phyloP scores from a whole-genome alignment of 768 basidiomycete species.

The Suillus bovinus region DNA sequence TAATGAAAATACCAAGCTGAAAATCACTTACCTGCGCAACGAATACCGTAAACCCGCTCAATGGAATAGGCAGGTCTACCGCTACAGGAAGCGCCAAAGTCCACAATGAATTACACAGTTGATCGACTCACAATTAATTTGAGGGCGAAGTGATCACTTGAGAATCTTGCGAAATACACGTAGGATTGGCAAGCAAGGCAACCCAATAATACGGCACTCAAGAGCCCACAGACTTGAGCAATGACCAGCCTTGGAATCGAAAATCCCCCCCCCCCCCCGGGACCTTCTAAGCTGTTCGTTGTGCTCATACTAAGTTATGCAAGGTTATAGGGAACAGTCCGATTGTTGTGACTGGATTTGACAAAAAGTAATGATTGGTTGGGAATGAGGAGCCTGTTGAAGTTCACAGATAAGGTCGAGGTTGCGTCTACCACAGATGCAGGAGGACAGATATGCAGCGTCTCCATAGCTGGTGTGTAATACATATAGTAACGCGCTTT shows the following conservation, averaged over 20 bases:
- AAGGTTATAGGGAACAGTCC: not conserved
- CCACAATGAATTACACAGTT: not conserved
- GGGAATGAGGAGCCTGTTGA: not conserved
- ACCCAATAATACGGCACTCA: slow-evolving; percentile 15
- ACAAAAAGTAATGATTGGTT: not conserved
- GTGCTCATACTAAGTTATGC: not conserved
- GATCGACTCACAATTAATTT: slow-evolving; percentile 1
- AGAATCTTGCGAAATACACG: slow-evolving; percentile 15
- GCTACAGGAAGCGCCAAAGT: not conserved
- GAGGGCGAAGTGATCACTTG: slow-evolving; percentile 5
- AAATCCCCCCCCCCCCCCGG: not conserved
- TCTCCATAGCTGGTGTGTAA: not conserved
- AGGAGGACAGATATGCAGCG: not conserved
- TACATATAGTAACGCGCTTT: not conserved
- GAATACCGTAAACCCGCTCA: not conserved
- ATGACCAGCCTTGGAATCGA: not conserved
- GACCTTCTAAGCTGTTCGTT: not conserved
- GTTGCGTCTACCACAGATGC: not conserved
- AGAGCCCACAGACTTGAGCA: slow-evolving; percentile 15
- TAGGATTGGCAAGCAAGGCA: slow-evolving; percentile 14
- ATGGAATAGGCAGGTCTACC: not conserved
- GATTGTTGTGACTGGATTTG: not conserved
- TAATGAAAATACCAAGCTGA: not conserved
- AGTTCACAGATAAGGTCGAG: not conserved
- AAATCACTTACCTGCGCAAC: slow-evolving; percentile 4